Conservation (phyloP, 1,139 yeast species). For the Yamadazyma pseudoaaseri region DNA sequence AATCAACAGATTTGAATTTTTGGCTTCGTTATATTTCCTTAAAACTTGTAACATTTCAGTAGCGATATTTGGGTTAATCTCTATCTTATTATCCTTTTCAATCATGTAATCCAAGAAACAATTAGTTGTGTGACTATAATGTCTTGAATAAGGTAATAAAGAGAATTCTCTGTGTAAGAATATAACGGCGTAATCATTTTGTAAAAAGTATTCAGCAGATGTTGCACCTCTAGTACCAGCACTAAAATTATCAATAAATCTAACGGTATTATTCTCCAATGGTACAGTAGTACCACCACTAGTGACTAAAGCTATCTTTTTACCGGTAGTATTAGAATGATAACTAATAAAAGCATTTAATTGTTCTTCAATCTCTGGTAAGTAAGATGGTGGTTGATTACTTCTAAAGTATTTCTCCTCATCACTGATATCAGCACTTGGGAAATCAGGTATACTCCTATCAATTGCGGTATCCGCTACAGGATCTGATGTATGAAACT, state of each 20-base stretch:
- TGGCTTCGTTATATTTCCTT: constrained; percentile 61
- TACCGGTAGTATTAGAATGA: constrained; percentile 37
- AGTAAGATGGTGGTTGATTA: constrained; percentile 73
- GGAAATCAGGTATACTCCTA: constrained; percentile 69
- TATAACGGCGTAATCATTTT: constrained; percentile 85
- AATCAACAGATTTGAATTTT: constrained; percentile 57
- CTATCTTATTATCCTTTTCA: constrained; percentile 51
- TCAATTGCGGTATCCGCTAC: constrained; percentile 75
- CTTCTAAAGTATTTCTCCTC: constrained; percentile 73
- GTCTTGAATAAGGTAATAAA: constrained; percentile 85
- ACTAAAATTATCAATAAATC: constrained; percentile 94
- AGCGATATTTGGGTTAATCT: constrained; percentile 61
- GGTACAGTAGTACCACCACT: constrained; percentile 99
- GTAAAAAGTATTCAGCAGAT: constrained; percentile 87
- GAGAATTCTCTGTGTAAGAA: constrained; percentile 92
- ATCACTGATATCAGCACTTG: constrained; percentile 71
- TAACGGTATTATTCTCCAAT: constrained; percentile 89
- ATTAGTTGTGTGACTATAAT: constrained; percentile 80
- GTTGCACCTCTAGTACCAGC: constrained; percentile 99
- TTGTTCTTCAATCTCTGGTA: constrained; percentile 57
- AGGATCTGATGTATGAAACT: constrained; percentile 65
- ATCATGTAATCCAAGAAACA: constrained; percentile 84
- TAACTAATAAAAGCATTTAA: constrained; percentile 58
- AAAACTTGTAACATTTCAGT: constrained; percentile 64
- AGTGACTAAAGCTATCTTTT: constrained; percentile 76